phyloP scores from a whole-genome alignment of 2,329 filamentous ascomycete species.

The Akanthomyces dipterigenus region DNA sequence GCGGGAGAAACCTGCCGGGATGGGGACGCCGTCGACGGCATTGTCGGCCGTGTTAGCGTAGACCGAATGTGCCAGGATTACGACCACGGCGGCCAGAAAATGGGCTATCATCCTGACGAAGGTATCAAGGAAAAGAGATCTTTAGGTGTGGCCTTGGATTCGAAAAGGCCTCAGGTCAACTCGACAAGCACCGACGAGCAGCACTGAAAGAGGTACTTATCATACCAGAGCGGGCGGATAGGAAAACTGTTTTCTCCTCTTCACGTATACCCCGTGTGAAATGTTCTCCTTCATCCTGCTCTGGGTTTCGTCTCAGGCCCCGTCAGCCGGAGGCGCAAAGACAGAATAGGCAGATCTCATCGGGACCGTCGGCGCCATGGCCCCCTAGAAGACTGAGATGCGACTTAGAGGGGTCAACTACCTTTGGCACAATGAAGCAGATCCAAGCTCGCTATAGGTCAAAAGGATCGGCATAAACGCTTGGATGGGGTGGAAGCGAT shows the following conservation, averaged over 20 bases:
- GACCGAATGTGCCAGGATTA: background rate
- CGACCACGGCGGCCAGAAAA: background rate
- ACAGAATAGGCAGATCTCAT: background rate
- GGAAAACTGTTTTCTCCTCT: background rate
- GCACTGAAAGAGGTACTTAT: background rate
- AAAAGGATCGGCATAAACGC: background rate
- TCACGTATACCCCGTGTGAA: background rate
- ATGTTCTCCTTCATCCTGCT: background rate
- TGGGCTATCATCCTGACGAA: background rate
- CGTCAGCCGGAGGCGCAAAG: background rate
- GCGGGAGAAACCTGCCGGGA: slow-evolving; percentile 17
- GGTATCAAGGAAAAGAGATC: background rate
- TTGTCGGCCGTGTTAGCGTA: background rate
- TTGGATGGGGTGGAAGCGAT: background rate
- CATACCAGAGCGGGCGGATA: background rate
- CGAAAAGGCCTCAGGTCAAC: background rate
- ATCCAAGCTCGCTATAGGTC: background rate
- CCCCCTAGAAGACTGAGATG: background rate
- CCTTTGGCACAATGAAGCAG: background rate
- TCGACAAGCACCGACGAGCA: background rate
- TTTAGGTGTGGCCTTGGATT: too few relatives aligned
- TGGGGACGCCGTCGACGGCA: background rate
- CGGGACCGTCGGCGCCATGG: background rate
- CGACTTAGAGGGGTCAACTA: background rate
- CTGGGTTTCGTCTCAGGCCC: slow-evolving; percentile 4